phyloP scores from a whole-genome alignment of 768 basidiomycete genomes.

The Sistotremastrum niveocremeum region DNA sequence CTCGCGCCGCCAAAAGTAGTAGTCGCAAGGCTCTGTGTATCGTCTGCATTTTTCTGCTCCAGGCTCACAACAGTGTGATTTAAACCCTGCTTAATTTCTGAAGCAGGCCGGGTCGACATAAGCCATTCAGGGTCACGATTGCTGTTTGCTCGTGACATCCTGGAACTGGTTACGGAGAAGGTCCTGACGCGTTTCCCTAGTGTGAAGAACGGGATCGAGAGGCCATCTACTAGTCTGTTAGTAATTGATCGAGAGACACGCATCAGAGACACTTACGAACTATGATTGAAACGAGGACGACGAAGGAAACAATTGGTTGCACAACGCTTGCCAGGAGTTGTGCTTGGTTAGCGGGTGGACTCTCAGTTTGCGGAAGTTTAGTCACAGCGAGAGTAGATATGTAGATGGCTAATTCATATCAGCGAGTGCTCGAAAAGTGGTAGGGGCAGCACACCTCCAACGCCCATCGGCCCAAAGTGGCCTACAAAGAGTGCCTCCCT shows the following conservation, averaged over 20 bases:
- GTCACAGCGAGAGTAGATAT: constrained; percentile 62
- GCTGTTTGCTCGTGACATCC: too few relatives aligned
- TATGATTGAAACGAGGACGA: constrained; percentile 79
- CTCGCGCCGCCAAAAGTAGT: too few relatives aligned
- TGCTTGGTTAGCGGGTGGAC: constrained; percentile 51
- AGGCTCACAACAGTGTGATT: too few relatives aligned
- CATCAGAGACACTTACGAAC: constrained; percentile 38
- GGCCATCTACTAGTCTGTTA: constrained; percentile 21
- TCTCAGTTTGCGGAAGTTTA: constrained; percentile 40
- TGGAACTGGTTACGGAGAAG: too few relatives aligned
- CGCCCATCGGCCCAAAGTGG: constrained; percentile 49
- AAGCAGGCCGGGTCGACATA: too few relatives aligned
- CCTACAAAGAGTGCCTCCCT: constrained; percentile 83
- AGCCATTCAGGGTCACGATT: too few relatives aligned
- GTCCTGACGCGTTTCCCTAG: constrained; percentile 18
- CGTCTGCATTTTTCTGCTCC: too few relatives aligned
- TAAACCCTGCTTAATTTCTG: too few relatives aligned
- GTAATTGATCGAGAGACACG: not conserved
- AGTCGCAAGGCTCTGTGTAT: too few relatives aligned
- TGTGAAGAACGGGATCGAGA: constrained; percentile 41
- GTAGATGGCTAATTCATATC: constrained; percentile 46
- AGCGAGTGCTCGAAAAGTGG: too few relatives aligned
- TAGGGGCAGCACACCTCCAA: too few relatives aligned
- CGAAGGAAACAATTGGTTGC: constrained; percentile 76
- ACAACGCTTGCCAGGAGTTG: constrained; percentile 63